These are phyloP conservation scores for Chenopodium suecicum DNA, from an alignment of 148 eudicot species.

Conservation along the genomic window DNA sequence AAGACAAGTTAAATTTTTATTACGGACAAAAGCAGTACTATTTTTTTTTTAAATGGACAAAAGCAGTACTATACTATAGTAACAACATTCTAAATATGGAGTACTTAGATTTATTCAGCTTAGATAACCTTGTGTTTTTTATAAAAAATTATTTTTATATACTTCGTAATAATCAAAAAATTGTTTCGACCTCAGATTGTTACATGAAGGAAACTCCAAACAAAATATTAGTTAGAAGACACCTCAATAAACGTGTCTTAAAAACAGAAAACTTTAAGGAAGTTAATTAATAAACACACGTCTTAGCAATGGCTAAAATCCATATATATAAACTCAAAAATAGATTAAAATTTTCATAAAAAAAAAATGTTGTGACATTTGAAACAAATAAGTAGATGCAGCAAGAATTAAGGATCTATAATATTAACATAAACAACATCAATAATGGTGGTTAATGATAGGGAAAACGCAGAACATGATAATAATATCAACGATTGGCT, in stretches of 20 bases:
- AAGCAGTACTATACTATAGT: too few relatives aligned
- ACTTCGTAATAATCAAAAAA: neutral
- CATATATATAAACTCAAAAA: neutral
- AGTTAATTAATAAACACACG: neutral
- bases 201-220: neutral
- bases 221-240: neutral
- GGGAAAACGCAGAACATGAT: neutral
- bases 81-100: too few relatives aligned
- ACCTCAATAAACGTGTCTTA: neutral
- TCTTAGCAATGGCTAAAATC: neutral
- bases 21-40: too few relatives aligned
- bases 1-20: too few relatives aligned
- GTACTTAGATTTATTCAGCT: too few relatives aligned
- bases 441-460: neutral
- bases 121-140: too few relatives aligned
- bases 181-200: neutral
- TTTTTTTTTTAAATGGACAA: too few relatives aligned
- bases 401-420: neutral
- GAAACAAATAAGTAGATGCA: neutral
- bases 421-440: neutral
- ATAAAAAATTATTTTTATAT: too few relatives aligned
- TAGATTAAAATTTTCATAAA: too few relatives aligned
- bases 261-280: neutral
- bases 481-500: slow-evolving; percentile 43
- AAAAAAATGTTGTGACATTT: neutral